phyloP scores from a whole-genome alignment of 2,329 filamentous ascomycete species.

The Epichloe uncinata region DNA sequence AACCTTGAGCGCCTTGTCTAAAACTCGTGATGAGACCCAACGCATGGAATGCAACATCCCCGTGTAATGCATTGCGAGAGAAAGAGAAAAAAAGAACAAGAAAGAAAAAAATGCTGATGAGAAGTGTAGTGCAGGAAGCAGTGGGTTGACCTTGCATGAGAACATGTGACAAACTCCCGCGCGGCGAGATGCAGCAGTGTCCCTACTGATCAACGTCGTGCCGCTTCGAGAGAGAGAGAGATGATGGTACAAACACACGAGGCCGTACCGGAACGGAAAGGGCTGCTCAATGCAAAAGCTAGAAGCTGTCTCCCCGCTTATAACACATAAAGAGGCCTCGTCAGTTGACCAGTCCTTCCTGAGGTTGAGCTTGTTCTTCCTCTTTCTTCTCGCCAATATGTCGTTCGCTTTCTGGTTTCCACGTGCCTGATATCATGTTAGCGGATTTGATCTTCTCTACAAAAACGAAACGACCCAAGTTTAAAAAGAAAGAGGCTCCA shows the following conservation, averaged over 20 bases:
- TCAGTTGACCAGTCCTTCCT: not conserved
- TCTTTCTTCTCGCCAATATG: constrained; percentile 45
- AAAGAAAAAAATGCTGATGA: not conserved
- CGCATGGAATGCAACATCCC: not conserved
- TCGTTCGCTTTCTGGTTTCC: constrained; percentile 60
- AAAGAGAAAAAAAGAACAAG: too few relatives aligned
- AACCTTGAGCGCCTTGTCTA: not conserved
- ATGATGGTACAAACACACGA: too few relatives aligned
- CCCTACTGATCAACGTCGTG: too few relatives aligned
- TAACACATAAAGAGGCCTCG: not conserved
- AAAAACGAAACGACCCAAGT: not conserved
- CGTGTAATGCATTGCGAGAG: not conserved
- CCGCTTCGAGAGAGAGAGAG: too few relatives aligned
- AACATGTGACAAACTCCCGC: not conserved
- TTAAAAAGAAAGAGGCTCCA: constrained; percentile 12
- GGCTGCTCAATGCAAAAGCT: too few relatives aligned
- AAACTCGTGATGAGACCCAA: not conserved
- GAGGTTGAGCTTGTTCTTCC: constrained; percentile 1
- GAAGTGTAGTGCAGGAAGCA: not conserved
- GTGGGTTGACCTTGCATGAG: not conserved
- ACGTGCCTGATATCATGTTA: constrained; percentile 41
- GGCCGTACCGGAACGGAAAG: not conserved
- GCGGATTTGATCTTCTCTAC: constrained; percentile 9
- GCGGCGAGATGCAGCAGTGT: too few relatives aligned
- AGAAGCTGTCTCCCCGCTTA: not conserved